Evolutionary conservation across 2,329 filamentous ascomycete genomes (phyloP).

Genomic region (Trichoderma koningii): DNA sequence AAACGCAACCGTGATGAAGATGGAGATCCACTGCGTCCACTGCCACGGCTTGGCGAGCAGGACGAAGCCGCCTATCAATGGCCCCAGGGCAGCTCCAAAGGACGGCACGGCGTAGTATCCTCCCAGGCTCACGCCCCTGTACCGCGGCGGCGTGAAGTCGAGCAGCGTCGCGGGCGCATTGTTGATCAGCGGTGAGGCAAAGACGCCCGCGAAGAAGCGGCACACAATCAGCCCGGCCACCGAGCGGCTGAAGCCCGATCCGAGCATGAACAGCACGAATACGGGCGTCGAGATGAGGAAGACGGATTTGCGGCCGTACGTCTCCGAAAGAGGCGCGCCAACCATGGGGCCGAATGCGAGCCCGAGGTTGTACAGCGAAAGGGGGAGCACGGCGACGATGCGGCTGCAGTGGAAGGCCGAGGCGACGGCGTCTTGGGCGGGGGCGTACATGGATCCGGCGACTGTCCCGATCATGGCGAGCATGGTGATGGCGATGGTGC

Average conservation of each 20-base stretch:
- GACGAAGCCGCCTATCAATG: conserved; percentile 68
- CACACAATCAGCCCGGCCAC: conserved; percentile 71
- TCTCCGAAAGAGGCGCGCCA: conserved; percentile 75
- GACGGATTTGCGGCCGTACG: conserved; percentile 59
- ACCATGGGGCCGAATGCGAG: conserved; percentile 58
- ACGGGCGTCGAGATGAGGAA: conserved; percentile 57
- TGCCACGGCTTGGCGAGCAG: conserved; percentile 66
- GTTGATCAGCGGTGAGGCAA: conserved; percentile 63
- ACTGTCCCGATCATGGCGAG: conserved; percentile 60
- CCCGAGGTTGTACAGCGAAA: conserved; percentile 36
- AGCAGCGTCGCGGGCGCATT: conserved; percentile 65
- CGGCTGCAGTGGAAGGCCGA: conserved; percentile 29
- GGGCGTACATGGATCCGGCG: conserved; percentile 39
- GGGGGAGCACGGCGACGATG: conserved; percentile 33
- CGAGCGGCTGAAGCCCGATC: conserved; percentile 66
- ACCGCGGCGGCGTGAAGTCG: conserved; percentile 57
- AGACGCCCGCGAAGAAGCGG: conserved; percentile 67
- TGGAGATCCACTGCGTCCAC: conserved; percentile 51
- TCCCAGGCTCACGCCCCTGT: conserved; percentile 60
- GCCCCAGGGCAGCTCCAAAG: conserved; percentile 63
- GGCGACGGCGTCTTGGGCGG: conserved; percentile 34
- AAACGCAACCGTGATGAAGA: conserved; percentile 49
- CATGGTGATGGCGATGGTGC: conserved; percentile 72
- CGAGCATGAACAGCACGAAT: conserved; percentile 74
- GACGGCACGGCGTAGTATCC: conserved; percentile 68